Conservation (phyloP, 2,329 filamentous ascomycete genomes). For the Orbilia brochopaga region DNA sequence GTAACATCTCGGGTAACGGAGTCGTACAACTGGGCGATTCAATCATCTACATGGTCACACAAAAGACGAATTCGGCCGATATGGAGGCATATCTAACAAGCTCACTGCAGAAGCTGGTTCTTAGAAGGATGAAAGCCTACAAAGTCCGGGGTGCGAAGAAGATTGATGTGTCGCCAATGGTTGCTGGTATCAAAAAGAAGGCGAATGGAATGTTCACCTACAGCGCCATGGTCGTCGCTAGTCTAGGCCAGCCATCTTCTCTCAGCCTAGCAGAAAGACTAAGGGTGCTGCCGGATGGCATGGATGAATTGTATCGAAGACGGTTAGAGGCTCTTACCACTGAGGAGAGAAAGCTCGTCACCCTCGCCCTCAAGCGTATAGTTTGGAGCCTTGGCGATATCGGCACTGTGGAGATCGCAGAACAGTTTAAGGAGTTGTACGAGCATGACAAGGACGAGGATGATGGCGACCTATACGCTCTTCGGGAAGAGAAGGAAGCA, state of each 20-base stretch:
- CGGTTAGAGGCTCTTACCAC: conserved; percentile 35
- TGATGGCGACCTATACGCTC: background rate
- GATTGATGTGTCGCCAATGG: conserved; percentile 41
- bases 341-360: conserved; percentile 42
- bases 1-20: background rate
- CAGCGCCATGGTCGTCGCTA: conserved; percentile 46
- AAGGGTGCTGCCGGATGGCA: conserved; percentile 41
- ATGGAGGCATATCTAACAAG: conserved; percentile 39
- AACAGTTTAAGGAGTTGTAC: conserved; percentile 44
- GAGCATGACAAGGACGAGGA: conserved; percentile 18
- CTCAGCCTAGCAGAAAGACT: conserved; percentile 34
- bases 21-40: conserved; percentile 28
- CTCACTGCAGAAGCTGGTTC: conserved; percentile 37
- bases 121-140: conserved; percentile 37
- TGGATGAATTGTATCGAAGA: conserved; percentile 44
- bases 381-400: conserved; percentile 38
- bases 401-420: conserved; percentile 45
- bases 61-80: conserved; percentile 43
- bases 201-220: conserved; percentile 49
- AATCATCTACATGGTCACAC: conserved; percentile 36
- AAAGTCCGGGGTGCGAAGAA: conserved; percentile 21
- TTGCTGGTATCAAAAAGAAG: conserved; percentile 47
- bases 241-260: conserved; percentile 41
- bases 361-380: conserved; percentile 39
- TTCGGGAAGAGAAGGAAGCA: conserved; percentile 5